These are phyloP conservation scores for Amphichorda felina DNA, from an alignment of 2,329 filamentous ascomycete species.

Conservation along the genomic window DNA sequence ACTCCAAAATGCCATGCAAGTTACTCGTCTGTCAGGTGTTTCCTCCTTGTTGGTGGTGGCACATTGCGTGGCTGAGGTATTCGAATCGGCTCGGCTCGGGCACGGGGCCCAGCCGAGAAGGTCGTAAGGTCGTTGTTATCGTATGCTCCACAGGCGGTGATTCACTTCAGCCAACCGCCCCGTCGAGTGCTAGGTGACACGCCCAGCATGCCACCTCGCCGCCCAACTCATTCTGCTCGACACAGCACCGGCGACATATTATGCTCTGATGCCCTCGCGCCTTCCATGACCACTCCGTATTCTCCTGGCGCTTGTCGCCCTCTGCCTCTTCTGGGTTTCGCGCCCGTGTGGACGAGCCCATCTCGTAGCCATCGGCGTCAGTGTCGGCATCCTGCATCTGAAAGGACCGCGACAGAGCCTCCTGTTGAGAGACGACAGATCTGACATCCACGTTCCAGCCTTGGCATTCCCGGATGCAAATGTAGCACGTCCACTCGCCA, in stretches of 20 bases:
- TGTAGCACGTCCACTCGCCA: conserved; percentile 49
- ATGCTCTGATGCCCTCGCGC: conserved; percentile 34
- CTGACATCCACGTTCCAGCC: conserved; percentile 25
- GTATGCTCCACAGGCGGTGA: too few species aligned
- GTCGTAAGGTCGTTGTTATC: too few species aligned
- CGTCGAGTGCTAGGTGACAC: conserved; percentile 25
- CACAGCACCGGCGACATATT: conserved; percentile 57
- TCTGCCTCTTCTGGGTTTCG: not conserved
- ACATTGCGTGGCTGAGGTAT: too few species aligned
- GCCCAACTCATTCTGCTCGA: conserved; percentile 46
- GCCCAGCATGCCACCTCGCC: conserved; percentile 57
- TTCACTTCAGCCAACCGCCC: conserved; percentile 5
- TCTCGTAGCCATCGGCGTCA: conserved; percentile 3
- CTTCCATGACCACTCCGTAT: conserved; percentile 15
- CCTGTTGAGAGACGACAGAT: conserved; percentile 16
- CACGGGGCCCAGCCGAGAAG: too few species aligned
- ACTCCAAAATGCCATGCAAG: too few species aligned
- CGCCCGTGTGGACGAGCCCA: not conserved
- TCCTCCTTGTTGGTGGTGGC: too few species aligned
- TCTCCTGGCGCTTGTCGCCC: not conserved
- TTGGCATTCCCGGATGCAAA: conserved; percentile 55
- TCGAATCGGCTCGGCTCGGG: too few species aligned
- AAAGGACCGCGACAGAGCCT: conserved; percentile 30
- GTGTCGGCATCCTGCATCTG: conserved; percentile 38
- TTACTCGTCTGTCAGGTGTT: too few species aligned